Evolutionary conservation across 257 asterid species (phyloP), one percentile per base, ranked within the genome.

Genomic region (Nicotiana sylvestris): DNA sequence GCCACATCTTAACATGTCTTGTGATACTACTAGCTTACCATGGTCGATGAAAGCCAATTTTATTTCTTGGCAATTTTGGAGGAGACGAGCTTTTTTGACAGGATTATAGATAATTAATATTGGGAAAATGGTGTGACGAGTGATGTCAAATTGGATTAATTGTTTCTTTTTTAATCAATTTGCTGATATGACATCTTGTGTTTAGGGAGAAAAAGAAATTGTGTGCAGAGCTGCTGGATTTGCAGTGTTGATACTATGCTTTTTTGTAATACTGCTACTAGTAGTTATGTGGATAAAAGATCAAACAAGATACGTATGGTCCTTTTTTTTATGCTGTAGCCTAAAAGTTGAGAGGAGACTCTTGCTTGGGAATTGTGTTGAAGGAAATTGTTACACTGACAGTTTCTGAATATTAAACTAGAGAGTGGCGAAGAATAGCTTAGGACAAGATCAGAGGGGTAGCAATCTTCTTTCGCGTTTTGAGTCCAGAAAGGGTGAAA

Each of bases 291-390:
- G 62, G 27, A 74, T 49, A 74, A 25, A 49, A 49, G 39, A 29
- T 29, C 30, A 29, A 49, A 1, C 21, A 74, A 10, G 43, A 74
- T 46, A 49, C 62, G 15, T 58, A 46, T 74, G 12, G 9, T 1
- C 49, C n/a, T 49, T 74, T 16, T 74, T 74, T 15, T 49, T 51
- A 3, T 15, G 80, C 39, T 74, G 11, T 1, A 46, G 4, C n/a
- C 5, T 66, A 17, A 10, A 32, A 35, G 29, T 35, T 67, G 29
- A 18, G 30, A 4, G 2, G 0, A 25, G 25, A 61, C 21, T 89
- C 88, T 86, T 79, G 81, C 87, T 87, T 46, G 92, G 89, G 84
- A 87, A 86, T 53, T 80, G 89, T 87, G 88, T 66, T 27, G 82
- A 88, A 85, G 84, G 84, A 62, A 76, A 53, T 76, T 53, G 78